A percentile compares a stretch with the other conserved stretches of the same genome.
Conservation (phyloP, 2,329 filamentous ascomycete species). For the Microsporum audouinii region DNA sequence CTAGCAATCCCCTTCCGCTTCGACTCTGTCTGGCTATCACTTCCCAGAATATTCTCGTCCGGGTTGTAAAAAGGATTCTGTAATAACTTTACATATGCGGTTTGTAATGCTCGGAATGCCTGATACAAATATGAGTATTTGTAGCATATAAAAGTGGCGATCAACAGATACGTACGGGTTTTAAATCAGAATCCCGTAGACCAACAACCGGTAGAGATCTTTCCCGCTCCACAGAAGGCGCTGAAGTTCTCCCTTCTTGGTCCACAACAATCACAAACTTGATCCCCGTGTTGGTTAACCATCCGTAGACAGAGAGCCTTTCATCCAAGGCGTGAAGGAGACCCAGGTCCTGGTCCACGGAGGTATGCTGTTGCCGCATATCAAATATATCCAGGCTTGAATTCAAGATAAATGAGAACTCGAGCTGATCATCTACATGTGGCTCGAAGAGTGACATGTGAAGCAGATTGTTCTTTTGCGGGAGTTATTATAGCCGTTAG, state of each 20-base stretch:
- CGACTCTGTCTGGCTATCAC: neutral
- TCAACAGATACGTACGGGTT: constrained; percentile 47
- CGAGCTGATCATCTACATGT: constrained; percentile 61
- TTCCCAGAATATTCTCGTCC: constrained; percentile 51
- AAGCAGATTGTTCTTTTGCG: constrained; percentile 76
- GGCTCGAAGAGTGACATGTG: constrained; percentile 84
- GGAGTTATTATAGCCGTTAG: constrained; percentile 9
- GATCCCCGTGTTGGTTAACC: constrained; percentile 89
- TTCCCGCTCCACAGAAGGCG: constrained; percentile 20
- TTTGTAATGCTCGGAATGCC: constrained; percentile 84
- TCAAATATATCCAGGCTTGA: constrained; percentile 91
- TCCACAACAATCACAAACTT: constrained; percentile 86
- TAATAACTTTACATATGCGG: constrained; percentile 76
- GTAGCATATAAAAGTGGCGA: neutral
- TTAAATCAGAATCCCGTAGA: constrained; percentile 74
- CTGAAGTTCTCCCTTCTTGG: constrained; percentile 58
- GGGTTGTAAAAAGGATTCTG: constrained; percentile 94
- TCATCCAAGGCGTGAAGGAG: constrained; percentile 90
- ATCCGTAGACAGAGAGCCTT: constrained; percentile 84
- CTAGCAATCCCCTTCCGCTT: constrained; percentile 52
- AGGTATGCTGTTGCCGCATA: constrained; percentile 62
- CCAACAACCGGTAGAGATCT: constrained; percentile 44
- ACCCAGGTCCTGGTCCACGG: constrained; percentile 72
- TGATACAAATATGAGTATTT: constrained; percentile 22
- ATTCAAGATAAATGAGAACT: constrained; percentile 84